Percentiles rank a stretch among this genome's conserved stretches.
These are phyloP conservation scores for Candolleomyces aberdarensis DNA, from an alignment of 768 basidiomycete genomes.

Conservation along the genomic window DNA sequence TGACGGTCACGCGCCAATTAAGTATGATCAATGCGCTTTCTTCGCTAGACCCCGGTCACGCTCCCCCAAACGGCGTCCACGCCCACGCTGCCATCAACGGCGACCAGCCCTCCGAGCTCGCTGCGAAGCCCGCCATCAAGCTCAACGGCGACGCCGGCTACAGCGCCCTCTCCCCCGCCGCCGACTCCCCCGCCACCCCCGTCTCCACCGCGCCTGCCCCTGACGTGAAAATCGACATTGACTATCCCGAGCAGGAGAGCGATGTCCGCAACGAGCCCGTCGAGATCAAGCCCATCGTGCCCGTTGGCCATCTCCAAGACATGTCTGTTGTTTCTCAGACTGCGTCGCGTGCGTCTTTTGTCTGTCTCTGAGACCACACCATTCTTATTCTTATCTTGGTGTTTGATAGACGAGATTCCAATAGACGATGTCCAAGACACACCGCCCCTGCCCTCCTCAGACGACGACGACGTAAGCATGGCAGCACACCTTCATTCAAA, in stretches of 20 bases:
- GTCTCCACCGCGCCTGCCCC: constrained; percentile 46
- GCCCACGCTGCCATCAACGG: constrained; percentile 32
- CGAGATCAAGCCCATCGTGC: constrained; percentile 43
- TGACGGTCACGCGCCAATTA: constrained; percentile 76
- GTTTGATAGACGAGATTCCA: neutral
- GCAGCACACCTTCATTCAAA: constrained; percentile 37
- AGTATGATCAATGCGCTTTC: constrained; percentile 31
- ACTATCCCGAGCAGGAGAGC: constrained; percentile 62
- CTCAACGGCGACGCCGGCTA: constrained; percentile 30
- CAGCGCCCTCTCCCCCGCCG: constrained; percentile 36
- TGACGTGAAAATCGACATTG: constrained; percentile 62
- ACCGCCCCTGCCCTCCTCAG: constrained; percentile 8
- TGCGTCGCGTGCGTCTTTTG: constrained; percentile 22
- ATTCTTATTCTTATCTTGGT: constrained; percentile 12
- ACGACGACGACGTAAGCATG: constrained; percentile 53
- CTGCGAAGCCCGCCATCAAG: constrained; percentile 35
- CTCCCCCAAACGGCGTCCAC: constrained; percentile 38
- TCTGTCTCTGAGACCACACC: neutral
- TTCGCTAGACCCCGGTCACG: constrained; percentile 35
- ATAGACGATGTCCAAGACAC: neutral
- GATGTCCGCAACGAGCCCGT: constrained; percentile 63
- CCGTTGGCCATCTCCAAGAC: constrained; percentile 35
- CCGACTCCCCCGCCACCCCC: constrained; percentile 60
- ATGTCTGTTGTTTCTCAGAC: constrained; percentile 44
- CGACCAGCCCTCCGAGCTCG: constrained; percentile 24